phyloP scores from a whole-genome alignment of 129 eudicot species.

The Erigeron canadensis region DNA sequence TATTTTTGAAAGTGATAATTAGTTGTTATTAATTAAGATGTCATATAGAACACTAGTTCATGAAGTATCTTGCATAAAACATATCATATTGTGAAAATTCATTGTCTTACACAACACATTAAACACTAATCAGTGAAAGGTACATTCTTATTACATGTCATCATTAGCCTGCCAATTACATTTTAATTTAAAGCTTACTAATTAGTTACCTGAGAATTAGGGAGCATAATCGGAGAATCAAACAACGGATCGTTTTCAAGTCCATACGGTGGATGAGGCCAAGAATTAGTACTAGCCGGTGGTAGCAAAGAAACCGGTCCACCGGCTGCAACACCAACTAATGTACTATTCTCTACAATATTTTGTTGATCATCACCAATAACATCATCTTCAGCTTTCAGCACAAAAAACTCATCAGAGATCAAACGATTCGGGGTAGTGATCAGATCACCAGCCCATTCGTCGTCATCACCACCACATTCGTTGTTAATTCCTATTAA shows the following conservation, averaged over 20 bases:
- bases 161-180: not conserved
- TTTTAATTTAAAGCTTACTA: not conserved
- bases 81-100: too few species aligned
- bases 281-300: constrained; percentile 1
- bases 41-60: too few species aligned
- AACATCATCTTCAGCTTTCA: constrained; percentile 38
- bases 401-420: constrained; percentile 24
- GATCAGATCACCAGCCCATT: constrained; percentile 37
- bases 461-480: constrained; percentile 28
- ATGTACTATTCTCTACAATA: not conserved
- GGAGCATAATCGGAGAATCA: constrained; percentile 61
- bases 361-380: constrained; percentile 10
- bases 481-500: not conserved
- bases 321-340: constrained; percentile 45
- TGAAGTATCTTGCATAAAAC: too few species aligned
- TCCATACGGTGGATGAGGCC: constrained; percentile 50
- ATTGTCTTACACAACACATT: too few species aligned
- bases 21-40: too few species aligned
- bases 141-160: not conserved
- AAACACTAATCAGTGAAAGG: too few species aligned
- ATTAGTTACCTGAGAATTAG: constrained; percentile 60
- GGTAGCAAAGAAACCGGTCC: constrained; percentile 19
- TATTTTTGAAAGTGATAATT: too few species aligned
- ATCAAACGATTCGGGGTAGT: constrained; percentile 35
- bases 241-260: constrained; percentile 53